Evolutionary conservation across 306 rosid genomes (phyloP).

Genomic region (Alnus glutinosa): DNA sequence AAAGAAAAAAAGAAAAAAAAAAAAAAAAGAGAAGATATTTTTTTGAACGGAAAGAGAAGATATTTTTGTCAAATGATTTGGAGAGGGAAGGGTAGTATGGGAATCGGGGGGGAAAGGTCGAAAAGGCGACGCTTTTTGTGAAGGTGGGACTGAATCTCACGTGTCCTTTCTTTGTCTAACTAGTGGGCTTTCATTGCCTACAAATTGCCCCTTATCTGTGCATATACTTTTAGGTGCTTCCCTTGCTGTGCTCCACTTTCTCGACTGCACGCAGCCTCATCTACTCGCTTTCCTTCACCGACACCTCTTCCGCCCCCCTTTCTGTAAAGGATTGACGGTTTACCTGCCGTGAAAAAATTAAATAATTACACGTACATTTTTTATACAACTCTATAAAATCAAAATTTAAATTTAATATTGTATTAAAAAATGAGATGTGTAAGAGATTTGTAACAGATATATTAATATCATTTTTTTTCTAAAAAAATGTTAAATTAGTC

Average conservation of each 20-base stretch:
- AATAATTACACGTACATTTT: too few relatives aligned
- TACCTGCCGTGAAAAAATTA: too few relatives aligned
- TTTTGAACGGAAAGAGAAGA: not conserved
- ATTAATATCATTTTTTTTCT: too few relatives aligned
- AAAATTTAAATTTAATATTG: too few relatives aligned
- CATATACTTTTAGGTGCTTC: too few relatives aligned
- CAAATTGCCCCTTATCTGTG: too few relatives aligned
- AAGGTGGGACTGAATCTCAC: slow-evolving; percentile 25
- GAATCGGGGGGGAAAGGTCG: too few relatives aligned
- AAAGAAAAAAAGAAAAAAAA: too few relatives aligned
- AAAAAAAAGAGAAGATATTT: not conserved
- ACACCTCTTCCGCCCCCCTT: not conserved
- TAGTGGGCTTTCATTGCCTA: not conserved
- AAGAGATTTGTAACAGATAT: too few relatives aligned
- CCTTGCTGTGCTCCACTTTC: not conserved
- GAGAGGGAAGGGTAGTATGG: not conserved
- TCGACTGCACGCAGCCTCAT: not conserved
- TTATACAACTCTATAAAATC: too few relatives aligned
- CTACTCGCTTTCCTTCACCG: not conserved
- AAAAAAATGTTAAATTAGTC: too few relatives aligned
- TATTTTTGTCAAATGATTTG: not conserved
- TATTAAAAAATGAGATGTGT: too few relatives aligned
- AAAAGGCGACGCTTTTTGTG: slow-evolving; percentile 2
- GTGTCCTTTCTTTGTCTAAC: not conserved
- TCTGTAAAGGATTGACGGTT: not conserved